phyloP scores from a whole-genome alignment of 169 alveolate genomes.

The Plasmodium falciparum region DNA sequence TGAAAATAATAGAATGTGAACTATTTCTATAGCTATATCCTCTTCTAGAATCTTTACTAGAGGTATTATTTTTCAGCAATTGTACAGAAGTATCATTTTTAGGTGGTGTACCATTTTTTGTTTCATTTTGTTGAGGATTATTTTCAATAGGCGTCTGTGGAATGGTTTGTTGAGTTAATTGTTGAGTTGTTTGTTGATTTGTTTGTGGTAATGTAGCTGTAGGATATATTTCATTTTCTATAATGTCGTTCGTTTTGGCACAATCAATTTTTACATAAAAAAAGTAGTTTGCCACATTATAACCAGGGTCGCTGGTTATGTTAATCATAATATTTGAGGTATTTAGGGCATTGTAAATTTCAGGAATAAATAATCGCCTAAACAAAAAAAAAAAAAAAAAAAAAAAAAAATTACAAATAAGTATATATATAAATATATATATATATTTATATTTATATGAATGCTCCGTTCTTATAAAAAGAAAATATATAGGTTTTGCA shows the following conservation, averaged over 20 bases:
- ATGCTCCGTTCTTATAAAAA: background rate
- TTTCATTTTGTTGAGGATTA: background rate
- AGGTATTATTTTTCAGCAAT: background rate
- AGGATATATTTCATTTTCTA: constrained; percentile 51
- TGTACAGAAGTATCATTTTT: background rate
- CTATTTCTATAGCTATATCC: background rate
- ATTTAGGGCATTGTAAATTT: constrained; percentile 4
- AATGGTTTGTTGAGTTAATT: background rate
- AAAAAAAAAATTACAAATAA: background rate
- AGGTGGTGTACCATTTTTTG: background rate
- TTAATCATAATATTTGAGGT: constrained; percentile 25
- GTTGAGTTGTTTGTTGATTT: background rate
- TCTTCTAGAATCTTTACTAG: constrained; percentile 1
- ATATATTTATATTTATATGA: background rate
- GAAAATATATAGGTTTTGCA: background rate
- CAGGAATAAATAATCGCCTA: constrained; percentile 68
- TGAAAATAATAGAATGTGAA: constrained; percentile 2
- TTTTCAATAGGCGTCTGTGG: background rate
- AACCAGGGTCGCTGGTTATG: constrained; percentile 43
- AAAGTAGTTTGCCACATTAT: constrained; percentile 36
- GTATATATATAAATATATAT: background rate
- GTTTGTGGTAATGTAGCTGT: background rate
- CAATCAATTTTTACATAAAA: constrained; percentile 69
- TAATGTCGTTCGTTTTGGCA: constrained; percentile 19
- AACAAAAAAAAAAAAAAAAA: constrained; percentile 15